Percentiles rank a stretch among this genome's conserved stretches.
phyloP scores from a whole-genome alignment of 345 rosid genomes.

The Citrus reticulata region DNA sequence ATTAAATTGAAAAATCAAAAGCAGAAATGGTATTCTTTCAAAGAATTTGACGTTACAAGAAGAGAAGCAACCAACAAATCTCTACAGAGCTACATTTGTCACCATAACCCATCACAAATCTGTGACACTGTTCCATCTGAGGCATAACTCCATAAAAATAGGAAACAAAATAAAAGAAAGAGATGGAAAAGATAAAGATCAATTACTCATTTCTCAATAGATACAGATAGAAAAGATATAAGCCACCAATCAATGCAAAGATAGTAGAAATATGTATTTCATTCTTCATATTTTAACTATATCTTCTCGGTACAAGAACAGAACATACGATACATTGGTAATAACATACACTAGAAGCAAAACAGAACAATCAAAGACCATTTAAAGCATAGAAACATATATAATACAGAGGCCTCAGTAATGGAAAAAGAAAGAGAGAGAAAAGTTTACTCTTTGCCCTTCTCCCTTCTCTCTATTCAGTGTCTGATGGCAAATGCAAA shows the following conservation, averaged over 20 bases:
- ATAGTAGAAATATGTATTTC: constrained; percentile 23
- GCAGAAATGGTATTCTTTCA: background rate
- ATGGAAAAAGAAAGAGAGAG: constrained; percentile 4
- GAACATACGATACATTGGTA: constrained; percentile 6
- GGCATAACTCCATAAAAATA: background rate
- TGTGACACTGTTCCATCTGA: background rate
- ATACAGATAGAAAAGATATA: background rate
- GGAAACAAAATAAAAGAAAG: background rate
- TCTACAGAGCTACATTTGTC: background rate
- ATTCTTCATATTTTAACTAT: constrained; percentile 27
- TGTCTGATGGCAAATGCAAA: constrained; percentile 59
- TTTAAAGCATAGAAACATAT: background rate
- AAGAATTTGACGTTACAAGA: background rate
- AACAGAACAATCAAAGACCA: constrained; percentile 19
- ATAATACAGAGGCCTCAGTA: constrained; percentile 23
- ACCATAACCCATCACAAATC: background rate
- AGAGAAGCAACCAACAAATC: background rate
- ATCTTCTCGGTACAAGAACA: constrained; percentile 25
- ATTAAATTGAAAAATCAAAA: background rate
- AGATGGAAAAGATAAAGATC: background rate
- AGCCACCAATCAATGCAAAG: constrained; percentile 16
- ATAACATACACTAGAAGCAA: constrained; percentile 16
- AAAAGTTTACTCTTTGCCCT: constrained; percentile 35
- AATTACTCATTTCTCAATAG: constrained; percentile 10
- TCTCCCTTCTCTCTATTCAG: constrained; percentile 42